Conservation (phyloP, 2,329 filamentous ascomycete genomes). For the Pyrenochaeta sp. region DNA sequence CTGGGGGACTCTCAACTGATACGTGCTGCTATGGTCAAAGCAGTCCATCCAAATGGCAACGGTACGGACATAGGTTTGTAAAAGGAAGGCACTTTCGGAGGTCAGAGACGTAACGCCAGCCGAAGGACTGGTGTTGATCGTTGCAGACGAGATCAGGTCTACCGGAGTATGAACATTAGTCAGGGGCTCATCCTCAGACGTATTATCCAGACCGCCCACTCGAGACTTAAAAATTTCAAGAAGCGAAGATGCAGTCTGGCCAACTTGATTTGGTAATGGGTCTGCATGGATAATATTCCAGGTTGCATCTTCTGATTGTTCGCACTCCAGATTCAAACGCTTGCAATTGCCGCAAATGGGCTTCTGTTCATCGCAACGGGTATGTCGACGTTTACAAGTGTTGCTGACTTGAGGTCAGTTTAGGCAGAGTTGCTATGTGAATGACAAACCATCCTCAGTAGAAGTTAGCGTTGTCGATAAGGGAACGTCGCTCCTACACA, state of each 20-base stretch:
- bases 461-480: constrained; percentile 1
- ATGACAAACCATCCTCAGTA: constrained; percentile 25
- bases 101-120: constrained; percentile 26
- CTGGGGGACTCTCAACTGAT: constrained; percentile 40
- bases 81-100: constrained; percentile 41
- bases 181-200: constrained; percentile 19
- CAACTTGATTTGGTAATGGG: constrained; percentile 3
- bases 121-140: constrained; percentile 1
- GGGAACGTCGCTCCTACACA: constrained; percentile 3
- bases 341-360: constrained; percentile 45
- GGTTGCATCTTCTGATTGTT: constrained; percentile 31
- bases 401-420: constrained; percentile 25
- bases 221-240: constrained; percentile 37
- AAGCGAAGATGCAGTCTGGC: constrained; percentile 8
- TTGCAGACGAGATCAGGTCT: constrained; percentile 20
- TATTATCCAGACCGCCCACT: constrained; percentile 30
- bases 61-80: constrained; percentile 42
- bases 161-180: constrained; percentile 14
- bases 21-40: constrained; percentile 41
- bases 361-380: constrained; percentile 45
- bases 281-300: constrained; percentile 11
- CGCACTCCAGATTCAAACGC: constrained; percentile 38
- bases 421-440: neutral
- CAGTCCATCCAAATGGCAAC: constrained; percentile 48
- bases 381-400: constrained; percentile 46